Conservation (phyloP, 345 rosid species). For the Eucalyptus tenuipes region DNA sequence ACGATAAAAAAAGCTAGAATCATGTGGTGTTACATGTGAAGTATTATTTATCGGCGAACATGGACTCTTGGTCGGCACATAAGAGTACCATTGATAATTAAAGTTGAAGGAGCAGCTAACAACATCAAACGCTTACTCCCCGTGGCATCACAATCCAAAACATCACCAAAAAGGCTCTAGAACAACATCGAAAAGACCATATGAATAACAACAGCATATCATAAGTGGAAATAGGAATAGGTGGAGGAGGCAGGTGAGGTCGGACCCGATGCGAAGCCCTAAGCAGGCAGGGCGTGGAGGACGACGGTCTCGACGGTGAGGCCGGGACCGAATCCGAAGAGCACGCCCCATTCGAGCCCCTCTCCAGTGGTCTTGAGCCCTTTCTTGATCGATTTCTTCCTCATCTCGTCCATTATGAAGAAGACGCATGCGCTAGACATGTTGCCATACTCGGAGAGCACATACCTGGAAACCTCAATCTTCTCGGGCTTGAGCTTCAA, state of each 20-base stretch:
- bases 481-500: constrained; percentile 23
- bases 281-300: constrained; percentile 7
- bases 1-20: background rate
- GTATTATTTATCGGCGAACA: background rate
- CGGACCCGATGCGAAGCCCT: background rate
- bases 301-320: constrained; percentile 40
- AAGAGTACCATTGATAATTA: background rate
- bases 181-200: background rate
- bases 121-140: background rate
- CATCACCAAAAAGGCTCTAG: background rate
- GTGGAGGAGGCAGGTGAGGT: background rate
- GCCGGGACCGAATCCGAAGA: constrained; percentile 46
- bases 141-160: background rate
- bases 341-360: constrained; percentile 50
- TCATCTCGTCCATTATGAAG: constrained; percentile 36
- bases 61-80: background rate
- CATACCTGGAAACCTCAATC: constrained; percentile 14
- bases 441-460: constrained; percentile 31
- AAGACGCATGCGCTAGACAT: constrained; percentile 32
- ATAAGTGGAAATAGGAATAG: background rate
- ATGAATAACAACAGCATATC: background rate
- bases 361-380: constrained; percentile 27
- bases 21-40: background rate
- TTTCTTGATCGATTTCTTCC: constrained; percentile 16
- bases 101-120: background rate